Base-by-base conservation (phyloP, 495 filamentous ascomycete genomes). In the Lophium mytilinum region DNA sequence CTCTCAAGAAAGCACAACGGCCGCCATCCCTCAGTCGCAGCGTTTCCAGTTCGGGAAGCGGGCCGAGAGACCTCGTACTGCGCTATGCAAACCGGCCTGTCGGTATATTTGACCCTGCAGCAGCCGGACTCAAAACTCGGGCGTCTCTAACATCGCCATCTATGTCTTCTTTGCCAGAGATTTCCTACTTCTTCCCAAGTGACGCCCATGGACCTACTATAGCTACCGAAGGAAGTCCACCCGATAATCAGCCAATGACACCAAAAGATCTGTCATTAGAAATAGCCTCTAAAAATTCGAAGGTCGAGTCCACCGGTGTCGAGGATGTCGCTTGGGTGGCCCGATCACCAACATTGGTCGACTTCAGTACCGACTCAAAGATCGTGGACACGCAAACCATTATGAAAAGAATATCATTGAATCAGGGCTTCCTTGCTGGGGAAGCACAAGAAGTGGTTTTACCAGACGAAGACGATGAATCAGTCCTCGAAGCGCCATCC, bases 111-210 rank as follows among this genome's bases (percentile, higher is more conserved):
- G 15, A 52, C 11, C 50, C 50, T 10, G 21, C 24, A 37, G 37
- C 34, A 15, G 37, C 50, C 2, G 34, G 34, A 18, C 34, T 52
- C 50, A 52, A 37, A 11, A 40, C 15, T 37, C 21, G 50, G 4
- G 15, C 34, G 24, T 52, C 37, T 17, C 14, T 46, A 30, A 58
- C 36, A 15, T 55, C 60, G n/a, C 60, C 55, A 18, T 63, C 60
- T 4, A 63, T 46, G 30, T 17, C 52, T 1, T 50, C 56, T 9
- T 52, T 60, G n/a, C 61, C 61, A n/a, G 47, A 55, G 11, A 63
- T 56, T 11, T 55, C 52, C 1, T 60, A 56, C 36, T 59, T 63
- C 46, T 63, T 63, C 35, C 61, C 61, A 15, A 50, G 54, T 17
- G 37, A 52, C 17, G 55, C 55, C 9, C 18, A 24, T 24, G 45